Base-by-base conservation (phyloP, 495 filamentous ascomycete genomes). In the Jackrogersella multiformis region DNA sequence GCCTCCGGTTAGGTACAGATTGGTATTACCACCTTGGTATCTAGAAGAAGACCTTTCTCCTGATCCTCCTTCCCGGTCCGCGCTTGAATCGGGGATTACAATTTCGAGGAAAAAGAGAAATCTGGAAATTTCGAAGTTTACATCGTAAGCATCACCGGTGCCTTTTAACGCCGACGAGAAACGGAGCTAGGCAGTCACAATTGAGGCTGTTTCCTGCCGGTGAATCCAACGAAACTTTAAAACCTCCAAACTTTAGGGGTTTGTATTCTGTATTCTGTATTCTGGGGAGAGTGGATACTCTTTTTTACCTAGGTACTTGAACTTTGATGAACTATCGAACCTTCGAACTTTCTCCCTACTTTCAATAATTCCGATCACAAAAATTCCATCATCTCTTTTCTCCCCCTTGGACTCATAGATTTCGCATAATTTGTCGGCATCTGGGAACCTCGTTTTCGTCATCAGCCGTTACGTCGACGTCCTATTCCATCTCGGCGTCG, bases 1-100 rank as follows among this genome's bases (percentile, higher is more conserved):
- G 67, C 67, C 67, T 70, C 67, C 61, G 61, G 61, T 65, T 64
- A 69, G 56, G 59, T 69, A 68, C 65, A 68, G 45, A 58, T 49
- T 41, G 45, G 56, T 51, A 34, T 18, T 56, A 64, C 35, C 15
- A 51, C 51, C 32, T 13, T 56, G 56, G 24, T 24, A 58, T 63
- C 39, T 41, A 21, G 45, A 68, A 62, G 59, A 39, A 26, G 36
- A 21, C 42, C 20, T 35, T 57, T 35, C 28, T 44, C 66, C 23
- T 39, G 48, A 63, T 55, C 39, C 48, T 59, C 30, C 54, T 59
- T 58, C 46, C 52, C 36, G n/a, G 42, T 45, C 28, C n/a, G 49
- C 44, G 56, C 49, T 46, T 34, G 23, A 66, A 56, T 42, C 35
- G 35, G 46, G 26, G 46, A 60, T 48, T 35, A 32, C 49, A 32